A percentile compares a stretch with the other conserved stretches of the same genome.
These are phyloP conservation scores for Phytophthora idaei DNA, from an alignment of 352 stramenopile genomes.

Conservation along the genomic window DNA sequence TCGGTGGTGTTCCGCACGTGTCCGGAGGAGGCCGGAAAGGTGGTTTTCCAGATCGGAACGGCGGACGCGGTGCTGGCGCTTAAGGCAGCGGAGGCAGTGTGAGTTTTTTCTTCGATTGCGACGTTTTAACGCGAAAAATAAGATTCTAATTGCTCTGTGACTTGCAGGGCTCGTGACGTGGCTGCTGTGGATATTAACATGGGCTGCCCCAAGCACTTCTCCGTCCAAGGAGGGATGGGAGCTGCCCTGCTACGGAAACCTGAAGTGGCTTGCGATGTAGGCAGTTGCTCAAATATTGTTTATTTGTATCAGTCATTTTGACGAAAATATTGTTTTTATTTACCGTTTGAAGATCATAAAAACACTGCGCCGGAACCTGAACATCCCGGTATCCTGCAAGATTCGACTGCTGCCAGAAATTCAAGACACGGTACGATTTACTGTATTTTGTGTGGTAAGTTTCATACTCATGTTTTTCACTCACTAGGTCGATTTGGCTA, in stretches of 20 bases:
- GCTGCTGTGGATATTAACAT: constrained; percentile 95
- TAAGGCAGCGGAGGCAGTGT: constrained; percentile 80
- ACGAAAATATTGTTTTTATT: background rate
- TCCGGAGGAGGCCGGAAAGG: constrained; percentile 71
- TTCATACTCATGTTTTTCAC: background rate
- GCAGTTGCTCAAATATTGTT: background rate
- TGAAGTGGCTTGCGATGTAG: constrained; percentile 83
- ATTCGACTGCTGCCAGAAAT: constrained; percentile 80
- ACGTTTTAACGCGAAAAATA: background rate
- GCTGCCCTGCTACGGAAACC: constrained; percentile 89
- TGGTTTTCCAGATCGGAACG: constrained; percentile 92
- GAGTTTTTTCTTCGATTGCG: constrained; percentile 24
- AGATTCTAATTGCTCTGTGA: background rate
- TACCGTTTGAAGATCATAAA: constrained; percentile 67
- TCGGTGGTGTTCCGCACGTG: constrained; percentile 90
- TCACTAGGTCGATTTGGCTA: constrained; percentile 67
- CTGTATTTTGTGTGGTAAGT: constrained; percentile 1
- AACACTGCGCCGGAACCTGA: constrained; percentile 78
- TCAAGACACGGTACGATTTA: constrained; percentile 59
- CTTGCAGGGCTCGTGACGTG: constrained; percentile 77
- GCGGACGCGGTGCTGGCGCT: constrained; percentile 76
- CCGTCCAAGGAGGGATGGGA: constrained; percentile 92
- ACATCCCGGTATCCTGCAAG: constrained; percentile 89
- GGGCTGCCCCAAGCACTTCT: constrained; percentile 95
- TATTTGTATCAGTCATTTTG: background rate